phyloP scores from a whole-genome alignment of 805 yeast species.

The Grigorovia humatica region DNA sequence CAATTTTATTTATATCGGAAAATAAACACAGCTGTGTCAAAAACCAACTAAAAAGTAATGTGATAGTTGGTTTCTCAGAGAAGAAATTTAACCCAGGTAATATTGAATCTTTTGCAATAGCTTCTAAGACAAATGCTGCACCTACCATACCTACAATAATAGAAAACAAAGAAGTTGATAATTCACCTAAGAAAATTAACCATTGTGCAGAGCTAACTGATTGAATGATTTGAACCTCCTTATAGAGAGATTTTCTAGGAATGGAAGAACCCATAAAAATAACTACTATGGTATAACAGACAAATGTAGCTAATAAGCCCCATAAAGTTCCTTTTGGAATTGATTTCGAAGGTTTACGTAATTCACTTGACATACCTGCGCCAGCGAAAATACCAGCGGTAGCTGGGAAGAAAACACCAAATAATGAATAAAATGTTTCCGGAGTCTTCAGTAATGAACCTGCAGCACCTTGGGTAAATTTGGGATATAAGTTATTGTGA shows the following conservation, averaged over 20 bases:
- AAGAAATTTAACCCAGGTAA: constrained; percentile 69
- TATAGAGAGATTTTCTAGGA: constrained; percentile 66
- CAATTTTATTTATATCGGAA: constrained; percentile 88
- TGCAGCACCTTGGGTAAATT: constrained; percentile 83
- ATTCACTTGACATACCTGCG: constrained; percentile 96
- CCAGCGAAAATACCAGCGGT: constrained; percentile 99
- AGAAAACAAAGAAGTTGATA: constrained; percentile 83
- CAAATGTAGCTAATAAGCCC: constrained; percentile 71
- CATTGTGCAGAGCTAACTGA: constrained; percentile 60
- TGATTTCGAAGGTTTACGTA: constrained; percentile 72
- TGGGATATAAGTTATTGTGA: constrained; percentile 58
- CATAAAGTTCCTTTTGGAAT: constrained; percentile 90
- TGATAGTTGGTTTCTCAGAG: constrained; percentile 52
- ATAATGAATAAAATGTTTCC: constrained; percentile 75
- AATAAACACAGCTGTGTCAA: constrained; percentile 77
- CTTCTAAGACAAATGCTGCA: constrained; percentile 83
- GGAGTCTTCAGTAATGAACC: constrained; percentile 56
- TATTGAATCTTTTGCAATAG: constrained; percentile 79
- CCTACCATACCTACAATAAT: constrained; percentile 94
- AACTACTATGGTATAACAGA: constrained; percentile 71
- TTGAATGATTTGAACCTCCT: constrained; percentile 79
- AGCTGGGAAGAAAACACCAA: constrained; percentile 96
- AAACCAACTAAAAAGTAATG: constrained; percentile 68
- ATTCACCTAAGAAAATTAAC: constrained; percentile 76
- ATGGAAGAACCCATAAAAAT: constrained; percentile 68